These are phyloP conservation scores for Tetrapisispora taiwanensis DNA, from an alignment of 805 yeast genomes.

Conservation along the genomic window DNA sequence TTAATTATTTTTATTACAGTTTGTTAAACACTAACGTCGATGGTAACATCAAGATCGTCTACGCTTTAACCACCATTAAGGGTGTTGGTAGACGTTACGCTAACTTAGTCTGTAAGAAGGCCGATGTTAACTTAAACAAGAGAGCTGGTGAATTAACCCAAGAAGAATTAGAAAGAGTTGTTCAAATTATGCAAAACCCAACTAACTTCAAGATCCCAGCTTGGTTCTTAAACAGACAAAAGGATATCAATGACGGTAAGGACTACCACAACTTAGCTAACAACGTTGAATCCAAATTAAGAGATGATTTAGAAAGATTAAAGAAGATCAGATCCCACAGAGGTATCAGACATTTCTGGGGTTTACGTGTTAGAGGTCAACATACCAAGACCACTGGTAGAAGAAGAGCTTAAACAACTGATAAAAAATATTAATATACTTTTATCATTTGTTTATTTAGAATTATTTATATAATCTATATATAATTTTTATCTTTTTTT, in stretches of 20 bases:
- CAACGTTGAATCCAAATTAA: conserved; percentile 97
- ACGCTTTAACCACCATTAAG: conserved; percentile 99
- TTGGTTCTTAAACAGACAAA: conserved; percentile 99
- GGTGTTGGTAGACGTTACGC: conserved; percentile 99
- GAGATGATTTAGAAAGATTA: conserved; percentile 99
- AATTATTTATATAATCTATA: neutral
- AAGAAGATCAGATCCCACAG: conserved; percentile 99
- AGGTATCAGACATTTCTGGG: conserved; percentile 99
- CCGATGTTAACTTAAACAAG: conserved; percentile 96
- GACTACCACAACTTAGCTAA: conserved; percentile 98
- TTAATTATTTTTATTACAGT: conserved; percentile 37
- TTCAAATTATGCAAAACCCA: conserved; percentile 99
- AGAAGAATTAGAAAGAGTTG: conserved; percentile 99
- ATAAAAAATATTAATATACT: neutral
- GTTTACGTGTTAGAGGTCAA: conserved; percentile 99
- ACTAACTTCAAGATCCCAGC: conserved; percentile 98
- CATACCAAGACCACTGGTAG: conserved; percentile 99
- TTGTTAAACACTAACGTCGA: conserved; percentile 99
- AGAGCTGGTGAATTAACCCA: conserved; percentile 99
- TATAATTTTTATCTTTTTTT: conserved; percentile 1
- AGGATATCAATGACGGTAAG: conserved; percentile 97
- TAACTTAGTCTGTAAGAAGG: conserved; percentile 99
- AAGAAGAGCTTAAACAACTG: conserved; percentile 41
- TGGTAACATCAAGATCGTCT: conserved; percentile 99
- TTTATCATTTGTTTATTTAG: conserved; percentile 1